Percentiles rank a stretch among this genome's conserved stretches.
phyloP scores from a whole-genome alignment of 2,329 filamentous ascomycete species.

The Huntiella moniliformis region DNA sequence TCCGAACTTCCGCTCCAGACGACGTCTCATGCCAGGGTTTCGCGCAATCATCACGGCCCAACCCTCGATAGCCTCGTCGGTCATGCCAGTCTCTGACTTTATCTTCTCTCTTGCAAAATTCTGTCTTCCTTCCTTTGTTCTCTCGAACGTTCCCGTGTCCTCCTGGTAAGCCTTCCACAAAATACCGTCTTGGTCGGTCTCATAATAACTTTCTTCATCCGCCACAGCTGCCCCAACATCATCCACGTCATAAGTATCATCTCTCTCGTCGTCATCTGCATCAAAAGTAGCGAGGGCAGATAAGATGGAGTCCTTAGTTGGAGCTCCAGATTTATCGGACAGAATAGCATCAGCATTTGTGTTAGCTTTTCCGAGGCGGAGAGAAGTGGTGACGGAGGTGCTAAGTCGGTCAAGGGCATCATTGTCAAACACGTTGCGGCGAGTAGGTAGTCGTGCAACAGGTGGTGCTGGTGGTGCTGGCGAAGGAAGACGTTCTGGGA shows the following conservation, averaged over 20 bases:
- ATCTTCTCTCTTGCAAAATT: constrained; percentile 38
- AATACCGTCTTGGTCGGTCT: constrained; percentile 36
- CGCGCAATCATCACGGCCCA: constrained; percentile 76
- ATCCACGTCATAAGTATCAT: constrained; percentile 86
- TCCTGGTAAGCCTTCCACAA: constrained; percentile 57
- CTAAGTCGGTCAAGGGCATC: constrained; percentile 61
- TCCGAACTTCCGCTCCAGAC: constrained; percentile 52
- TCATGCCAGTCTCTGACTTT: constrained; percentile 65
- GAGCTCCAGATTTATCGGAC: constrained; percentile 41
- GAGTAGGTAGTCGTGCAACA: constrained; percentile 26
- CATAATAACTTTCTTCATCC: constrained; percentile 29
- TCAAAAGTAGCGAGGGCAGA: constrained; percentile 80
- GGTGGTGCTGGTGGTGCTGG: constrained; percentile 24
- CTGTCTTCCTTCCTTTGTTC: constrained; percentile 40
- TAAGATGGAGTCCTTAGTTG: constrained; percentile 70
- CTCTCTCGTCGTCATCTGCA: constrained; percentile 84
- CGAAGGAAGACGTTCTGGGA: constrained; percentile 20
- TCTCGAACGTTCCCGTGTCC: constrained; percentile 45
- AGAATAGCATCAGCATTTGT: constrained; percentile 56
- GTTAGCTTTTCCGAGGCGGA: constrained; percentile 60
- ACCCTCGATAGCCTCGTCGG: constrained; percentile 83
- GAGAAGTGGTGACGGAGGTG: constrained; percentile 37
- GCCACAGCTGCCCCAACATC: constrained; percentile 86
- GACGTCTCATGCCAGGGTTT: constrained; percentile 47
- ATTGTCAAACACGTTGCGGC: constrained; percentile 60